phyloP scores from a whole-genome alignment of 805 yeast species.

The Starmera dryadoides region DNA sequence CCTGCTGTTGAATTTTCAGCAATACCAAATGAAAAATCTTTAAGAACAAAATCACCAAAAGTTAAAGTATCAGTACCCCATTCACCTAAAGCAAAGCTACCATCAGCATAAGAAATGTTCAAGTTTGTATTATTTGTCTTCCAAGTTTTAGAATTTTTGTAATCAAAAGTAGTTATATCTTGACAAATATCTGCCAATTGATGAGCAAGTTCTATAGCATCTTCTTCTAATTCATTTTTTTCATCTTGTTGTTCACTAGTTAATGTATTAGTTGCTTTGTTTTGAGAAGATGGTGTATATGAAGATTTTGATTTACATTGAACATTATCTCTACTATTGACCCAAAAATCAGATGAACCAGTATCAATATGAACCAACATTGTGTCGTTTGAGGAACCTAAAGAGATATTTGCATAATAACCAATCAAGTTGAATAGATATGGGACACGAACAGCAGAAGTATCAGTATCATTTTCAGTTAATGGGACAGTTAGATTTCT shows the following conservation, averaged over 20 bases:
- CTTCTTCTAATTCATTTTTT: too few species aligned
- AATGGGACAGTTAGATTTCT: background rate
- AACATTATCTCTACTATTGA: slow-evolving; percentile 8
- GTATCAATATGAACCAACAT: slow-evolving; percentile 21
- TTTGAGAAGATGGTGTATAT: too few species aligned
- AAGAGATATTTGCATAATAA: slow-evolving; percentile 20
- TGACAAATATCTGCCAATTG: background rate
- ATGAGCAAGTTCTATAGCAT: background rate
- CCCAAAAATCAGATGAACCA: slow-evolving; percentile 27
- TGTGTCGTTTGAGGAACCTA: slow-evolving; percentile 20
- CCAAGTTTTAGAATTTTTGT: slow-evolving; percentile 22
- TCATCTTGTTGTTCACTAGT: too few species aligned
- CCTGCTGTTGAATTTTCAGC: slow-evolving; percentile 48
- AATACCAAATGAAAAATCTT: slow-evolving; percentile 56
- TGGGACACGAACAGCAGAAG: background rate
- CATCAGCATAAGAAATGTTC: slow-evolving; percentile 38
- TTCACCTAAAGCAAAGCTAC: slow-evolving; percentile 37
- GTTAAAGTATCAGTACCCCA: slow-evolving; percentile 42
- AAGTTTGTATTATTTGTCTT: slow-evolving; percentile 22
- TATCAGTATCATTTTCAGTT: background rate
- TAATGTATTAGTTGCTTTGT: too few species aligned
- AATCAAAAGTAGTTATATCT: slow-evolving; percentile 12
- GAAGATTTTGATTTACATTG: background rate
- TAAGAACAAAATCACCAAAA: slow-evolving; percentile 42
- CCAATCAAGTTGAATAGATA: slow-evolving; percentile 6